These are phyloP conservation scores for Neltuma alba DNA, from an alignment of 306 rosid genomes.

Conservation along the genomic window DNA sequence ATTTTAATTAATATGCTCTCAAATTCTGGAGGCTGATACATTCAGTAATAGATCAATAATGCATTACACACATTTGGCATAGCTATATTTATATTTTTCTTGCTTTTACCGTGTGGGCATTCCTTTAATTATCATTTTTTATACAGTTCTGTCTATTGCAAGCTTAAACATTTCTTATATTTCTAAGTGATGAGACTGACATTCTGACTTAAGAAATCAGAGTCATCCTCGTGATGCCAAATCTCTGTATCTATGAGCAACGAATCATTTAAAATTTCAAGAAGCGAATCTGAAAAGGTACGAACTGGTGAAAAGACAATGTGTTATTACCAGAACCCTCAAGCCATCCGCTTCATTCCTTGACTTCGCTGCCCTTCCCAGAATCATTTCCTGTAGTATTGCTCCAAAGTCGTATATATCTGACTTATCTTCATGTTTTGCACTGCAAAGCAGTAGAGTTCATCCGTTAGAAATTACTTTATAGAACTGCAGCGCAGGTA, in stretches of 20 bases:
- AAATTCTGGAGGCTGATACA: not conserved
- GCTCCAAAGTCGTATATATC: slow-evolving; percentile 84
- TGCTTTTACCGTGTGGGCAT: not conserved
- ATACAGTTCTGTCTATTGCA: not conserved
- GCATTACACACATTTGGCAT: not conserved
- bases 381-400: slow-evolving; percentile 76
- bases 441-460: slow-evolving; percentile 44
- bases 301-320: slow-evolving; percentile 20
- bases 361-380: slow-evolving; percentile 70
- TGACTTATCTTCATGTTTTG: slow-evolving; percentile 48
- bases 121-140: not conserved
- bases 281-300: not conserved
- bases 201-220: not conserved
- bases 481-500: not conserved
- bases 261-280: not conserved
- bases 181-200: not conserved
- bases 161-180: not conserved
- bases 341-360: slow-evolving; percentile 54
- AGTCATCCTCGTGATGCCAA: not conserved
- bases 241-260: not conserved
- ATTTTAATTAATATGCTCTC: not conserved
- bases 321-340: slow-evolving; percentile 61
- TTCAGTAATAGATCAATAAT: not conserved
- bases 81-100: not conserved
- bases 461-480: not conserved